A percentile compares a stretch with the other conserved stretches of the same genome.
Evolutionary conservation across 2,329 filamentous ascomycete genomes (phyloP).

Genomic region (Fusarium mangiferae): DNA sequence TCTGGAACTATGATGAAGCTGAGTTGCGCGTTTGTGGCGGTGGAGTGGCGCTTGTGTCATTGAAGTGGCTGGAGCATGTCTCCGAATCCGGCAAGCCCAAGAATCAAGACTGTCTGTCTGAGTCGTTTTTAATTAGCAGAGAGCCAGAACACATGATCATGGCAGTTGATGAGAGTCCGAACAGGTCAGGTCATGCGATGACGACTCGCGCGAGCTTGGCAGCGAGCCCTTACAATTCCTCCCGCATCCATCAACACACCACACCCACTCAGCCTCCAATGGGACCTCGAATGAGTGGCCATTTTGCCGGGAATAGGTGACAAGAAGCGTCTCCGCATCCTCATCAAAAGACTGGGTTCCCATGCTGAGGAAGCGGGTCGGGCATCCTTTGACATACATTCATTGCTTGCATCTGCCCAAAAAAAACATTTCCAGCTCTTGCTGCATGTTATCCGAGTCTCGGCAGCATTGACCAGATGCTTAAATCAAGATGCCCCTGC

Average conservation of each 20-base stretch:
- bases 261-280: constrained; percentile 12
- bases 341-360: not conserved
- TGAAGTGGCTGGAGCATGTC: constrained; percentile 29
- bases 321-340: not conserved
- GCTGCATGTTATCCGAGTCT: constrained; percentile 11
- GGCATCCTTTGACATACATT: constrained; percentile 4
- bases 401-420: not conserved
- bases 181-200: constrained; percentile 20
- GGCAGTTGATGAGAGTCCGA: not conserved
- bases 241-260: constrained; percentile 1
- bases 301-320: constrained; percentile 5
- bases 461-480: constrained; percentile 14
- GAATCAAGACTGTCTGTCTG: not conserved
- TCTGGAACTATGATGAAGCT: not conserved
- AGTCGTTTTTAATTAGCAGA: not conserved
- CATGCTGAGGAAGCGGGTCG: constrained; percentile 15
- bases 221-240: not conserved
- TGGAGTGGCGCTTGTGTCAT: constrained; percentile 22
- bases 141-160: constrained; percentile 15
- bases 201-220: constrained; percentile 20
- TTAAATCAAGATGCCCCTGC: constrained; percentile 23
- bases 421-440: not conserved
- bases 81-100: constrained; percentile 21
- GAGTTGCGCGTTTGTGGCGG: constrained; percentile 34
- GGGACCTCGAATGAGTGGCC: not conserved